Percentiles rank a stretch among this genome's conserved stretches.
Evolutionary conservation across 1,139 yeast species (phyloP).

Genomic region (Yamadazyma spencermartinsiae): DNA sequence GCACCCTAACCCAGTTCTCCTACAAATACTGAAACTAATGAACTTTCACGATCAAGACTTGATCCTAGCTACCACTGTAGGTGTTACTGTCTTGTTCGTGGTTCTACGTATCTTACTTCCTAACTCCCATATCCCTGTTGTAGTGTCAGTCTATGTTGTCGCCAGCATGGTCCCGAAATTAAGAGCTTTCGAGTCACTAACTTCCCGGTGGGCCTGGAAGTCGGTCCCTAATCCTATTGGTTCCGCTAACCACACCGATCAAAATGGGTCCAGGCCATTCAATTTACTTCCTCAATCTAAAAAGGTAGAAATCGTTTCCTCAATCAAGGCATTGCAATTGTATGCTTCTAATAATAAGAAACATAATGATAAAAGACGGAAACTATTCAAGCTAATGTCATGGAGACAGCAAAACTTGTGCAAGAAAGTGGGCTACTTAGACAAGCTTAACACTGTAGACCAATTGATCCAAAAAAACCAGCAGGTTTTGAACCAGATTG

Average conservation of each 20-base stretch:
- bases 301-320: constrained; percentile 41
- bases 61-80: constrained; percentile 10
- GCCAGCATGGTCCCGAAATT: constrained; percentile 36
- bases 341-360: constrained; percentile 42
- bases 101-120: constrained; percentile 9
- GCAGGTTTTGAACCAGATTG: constrained; percentile 43
- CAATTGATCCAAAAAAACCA: constrained; percentile 46
- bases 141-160: constrained; percentile 30
- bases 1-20: background rate
- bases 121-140: constrained; percentile 28
- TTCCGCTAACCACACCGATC: background rate
- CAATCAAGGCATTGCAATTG: constrained; percentile 50
- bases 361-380: constrained; percentile 47
- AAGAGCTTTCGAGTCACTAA: constrained; percentile 11
- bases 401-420: constrained; percentile 58
- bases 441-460: constrained; percentile 51
- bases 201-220: constrained; percentile 6
- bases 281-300: constrained; percentile 8
- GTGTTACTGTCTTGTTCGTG: constrained; percentile 13
- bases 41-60: constrained; percentile 12
- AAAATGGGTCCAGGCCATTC: constrained; percentile 3
- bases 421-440: constrained; percentile 54
- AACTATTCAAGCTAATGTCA: constrained; percentile 48
- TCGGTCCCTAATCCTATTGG: constrained; percentile 5
- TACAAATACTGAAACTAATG: constrained; percentile 3